Base-by-base conservation (phyloP, 371 early-diverging fungal genomes). In the Saksenaea vasiformis region DNA sequence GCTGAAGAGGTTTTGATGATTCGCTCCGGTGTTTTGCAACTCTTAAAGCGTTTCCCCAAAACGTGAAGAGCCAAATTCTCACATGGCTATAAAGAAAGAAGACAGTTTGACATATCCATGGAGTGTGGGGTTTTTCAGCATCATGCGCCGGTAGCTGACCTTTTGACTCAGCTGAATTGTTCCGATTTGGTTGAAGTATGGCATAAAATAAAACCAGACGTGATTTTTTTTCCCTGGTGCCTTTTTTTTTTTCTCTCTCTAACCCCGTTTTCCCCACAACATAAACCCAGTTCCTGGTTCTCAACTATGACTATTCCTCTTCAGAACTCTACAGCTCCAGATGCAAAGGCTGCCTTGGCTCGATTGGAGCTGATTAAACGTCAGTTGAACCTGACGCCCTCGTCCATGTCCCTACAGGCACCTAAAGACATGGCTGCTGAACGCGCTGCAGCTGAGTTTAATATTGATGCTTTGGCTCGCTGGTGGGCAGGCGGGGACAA, bases 361-460 rank as follows among this genome's bases (percentile, higher is more conserved):
- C 75, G 78, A 39, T 57, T 78, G 5, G 63, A 74, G 17, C 71
- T 69, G 55, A 66, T 77, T 35, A 73, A 77, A 56, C 27, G 51
- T 4, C 78, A 77, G 54, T 60, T 79, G 28, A 79, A 79, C 58
- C 47, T 73, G 44, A 59, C 65, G 24, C 67, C 76, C 8, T 79
- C 79, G 0, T n/a, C 62, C 17, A 76, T 79, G 74, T 79, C 79
- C 15, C 60, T 65, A 26, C 69, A 76, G 28, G 79, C 76, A 27
- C 79, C 79, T n/a, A 76, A 76, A n/a, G 83, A 84, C 67, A 72
- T 84, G 47, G 78, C 80, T 14, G 70, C 66, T 43, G 89, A 88
- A 54, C 79, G 89, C 31, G 79, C 80, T 28, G 74, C 77, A 47
- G 84, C 86, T 24, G 73, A 78, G 1, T 88, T 88, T 68, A 70